Percentiles rank a stretch among this genome's conserved stretches.
These are phyloP conservation scores for Venturia oleaginea DNA, from an alignment of 2,329 filamentous ascomycete species.

Conservation along the genomic window DNA sequence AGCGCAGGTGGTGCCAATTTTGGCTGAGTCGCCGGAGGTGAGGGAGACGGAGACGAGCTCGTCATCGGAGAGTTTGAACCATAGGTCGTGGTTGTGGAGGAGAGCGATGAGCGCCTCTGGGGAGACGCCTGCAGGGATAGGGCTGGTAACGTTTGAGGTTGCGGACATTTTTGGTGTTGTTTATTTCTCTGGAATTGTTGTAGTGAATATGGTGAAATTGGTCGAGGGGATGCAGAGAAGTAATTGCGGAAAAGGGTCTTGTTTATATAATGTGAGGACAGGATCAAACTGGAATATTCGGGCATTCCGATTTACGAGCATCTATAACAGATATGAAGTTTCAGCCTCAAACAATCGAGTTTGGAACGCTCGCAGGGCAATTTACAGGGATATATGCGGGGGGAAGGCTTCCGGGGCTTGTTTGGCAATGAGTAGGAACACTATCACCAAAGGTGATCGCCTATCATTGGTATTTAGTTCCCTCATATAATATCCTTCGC, in stretches of 20 bases:
- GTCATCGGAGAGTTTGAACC: conserved; percentile 31
- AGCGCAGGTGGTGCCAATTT: neutral
- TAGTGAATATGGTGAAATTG: no score
- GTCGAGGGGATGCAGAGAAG: no score
- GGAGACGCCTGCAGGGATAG: conserved; percentile 23
- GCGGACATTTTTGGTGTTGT: conserved; percentile 14
- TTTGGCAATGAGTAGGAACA: neutral
- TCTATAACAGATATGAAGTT: neutral
- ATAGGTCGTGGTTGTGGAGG: conserved; percentile 32
- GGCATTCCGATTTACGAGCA: neutral
- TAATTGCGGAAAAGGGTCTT: no score
- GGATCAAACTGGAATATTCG: no score
- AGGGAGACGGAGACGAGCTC: conserved; percentile 26
- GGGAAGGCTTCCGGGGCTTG: neutral
- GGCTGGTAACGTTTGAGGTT: conserved; percentile 29
- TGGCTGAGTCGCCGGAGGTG: conserved; percentile 25
- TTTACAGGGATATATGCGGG: neutral
- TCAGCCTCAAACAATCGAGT: neutral
- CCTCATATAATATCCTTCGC: no score
- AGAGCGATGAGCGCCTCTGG: conserved; percentile 24
- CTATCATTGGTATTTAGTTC: no score
- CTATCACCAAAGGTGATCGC: no score
- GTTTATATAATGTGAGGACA: no score
- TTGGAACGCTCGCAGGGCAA: neutral
- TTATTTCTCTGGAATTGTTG: no score